phyloP scores from a whole-genome alignment of 2,329 filamentous ascomycete genomes.

The Xylaria sp. region DNA sequence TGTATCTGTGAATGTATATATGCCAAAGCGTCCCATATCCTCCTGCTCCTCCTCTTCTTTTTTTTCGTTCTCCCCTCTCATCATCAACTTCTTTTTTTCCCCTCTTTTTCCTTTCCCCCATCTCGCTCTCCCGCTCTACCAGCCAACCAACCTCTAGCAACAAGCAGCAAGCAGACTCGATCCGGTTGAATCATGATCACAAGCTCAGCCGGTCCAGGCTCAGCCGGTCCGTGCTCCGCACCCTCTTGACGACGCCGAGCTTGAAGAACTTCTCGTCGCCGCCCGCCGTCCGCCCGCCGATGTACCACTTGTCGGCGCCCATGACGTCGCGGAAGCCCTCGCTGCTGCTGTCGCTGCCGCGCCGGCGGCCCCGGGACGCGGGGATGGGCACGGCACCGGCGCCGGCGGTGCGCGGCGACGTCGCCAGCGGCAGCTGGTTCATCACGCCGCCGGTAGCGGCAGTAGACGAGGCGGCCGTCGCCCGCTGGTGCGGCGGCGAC shows the following conservation, averaged over 20 bases:
- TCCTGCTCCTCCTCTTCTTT: too few relatives aligned
- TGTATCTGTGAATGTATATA: not conserved
- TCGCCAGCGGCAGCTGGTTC: conserved; percentile 38
- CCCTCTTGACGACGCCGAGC: conserved; percentile 72
- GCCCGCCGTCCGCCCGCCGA: conserved; percentile 72
- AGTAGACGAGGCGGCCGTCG: too few relatives aligned
- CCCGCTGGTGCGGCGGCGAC: conserved; percentile 21
- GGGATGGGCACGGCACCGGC: conserved; percentile 31
- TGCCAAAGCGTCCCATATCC: too few relatives aligned
- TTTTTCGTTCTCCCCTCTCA: too few relatives aligned
- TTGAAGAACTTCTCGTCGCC: conserved; percentile 86
- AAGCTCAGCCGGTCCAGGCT: conserved; percentile 76
- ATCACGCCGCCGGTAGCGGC: conserved; percentile 28
- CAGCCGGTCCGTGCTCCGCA: conserved; percentile 73
- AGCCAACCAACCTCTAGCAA: conserved; percentile 1
- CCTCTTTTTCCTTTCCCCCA: conserved; percentile 6
- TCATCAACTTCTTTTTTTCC: conserved; percentile 5
- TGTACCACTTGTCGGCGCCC: conserved; percentile 79
- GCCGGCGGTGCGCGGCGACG: conserved; percentile 28
- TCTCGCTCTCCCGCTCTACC: not conserved
- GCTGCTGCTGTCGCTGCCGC: conserved; percentile 74
- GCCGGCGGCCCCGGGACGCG: conserved; percentile 46
- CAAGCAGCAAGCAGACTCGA: not conserved
- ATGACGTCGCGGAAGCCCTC: conserved; percentile 76
- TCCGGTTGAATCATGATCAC: conserved; percentile 44